These are phyloP conservation scores for Flaveria floridana DNA, from an alignment of 140 eudicot species.

Conservation along the genomic window DNA sequence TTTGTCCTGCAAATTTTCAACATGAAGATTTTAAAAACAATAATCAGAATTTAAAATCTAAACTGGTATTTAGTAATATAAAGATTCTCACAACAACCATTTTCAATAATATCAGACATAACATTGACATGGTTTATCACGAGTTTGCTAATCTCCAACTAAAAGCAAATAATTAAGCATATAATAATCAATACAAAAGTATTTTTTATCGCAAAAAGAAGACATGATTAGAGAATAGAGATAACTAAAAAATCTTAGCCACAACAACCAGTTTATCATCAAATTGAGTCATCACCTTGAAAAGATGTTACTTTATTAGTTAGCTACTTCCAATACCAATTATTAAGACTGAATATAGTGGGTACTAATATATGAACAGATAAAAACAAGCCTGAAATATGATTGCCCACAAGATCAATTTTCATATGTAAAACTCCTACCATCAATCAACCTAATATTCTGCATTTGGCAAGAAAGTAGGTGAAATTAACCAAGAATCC, in stretches of 20 bases:
- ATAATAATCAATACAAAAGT: conserved; percentile 23
- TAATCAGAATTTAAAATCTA: not conserved
- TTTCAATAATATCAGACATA: conserved; percentile 30
- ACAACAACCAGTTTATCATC: conserved; percentile 26
- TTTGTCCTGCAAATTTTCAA: not conserved
- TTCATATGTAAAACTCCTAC: conserved; percentile 34
- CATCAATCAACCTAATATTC: conserved; percentile 48
- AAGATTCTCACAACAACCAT: conserved; percentile 39
- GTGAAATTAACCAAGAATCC: conserved; percentile 25
- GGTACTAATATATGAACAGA: conserved; percentile 25
- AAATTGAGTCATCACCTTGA: conserved; percentile 11
- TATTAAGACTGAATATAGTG: conserved; percentile 20
- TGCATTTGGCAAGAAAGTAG: conserved; percentile 34
- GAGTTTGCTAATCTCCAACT: conserved; percentile 20
- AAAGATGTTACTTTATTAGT: conserved; percentile 30
- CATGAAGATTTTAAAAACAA: not conserved
- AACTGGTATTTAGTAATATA: conserved; percentile 24
- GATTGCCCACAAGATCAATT: conserved; percentile 37
- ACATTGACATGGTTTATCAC: conserved; percentile 22
- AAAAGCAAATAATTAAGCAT: conserved; percentile 20
- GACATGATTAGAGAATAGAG: conserved; percentile 19
- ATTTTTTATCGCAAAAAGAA: conserved; percentile 23
- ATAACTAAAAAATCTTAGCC: conserved; percentile 26
- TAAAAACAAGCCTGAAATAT: conserved; percentile 23
- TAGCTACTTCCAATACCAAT: conserved; percentile 27